Base-by-base conservation (phyloP, 768 basidiomycete species). In the Galerina sulciceps region DNA sequence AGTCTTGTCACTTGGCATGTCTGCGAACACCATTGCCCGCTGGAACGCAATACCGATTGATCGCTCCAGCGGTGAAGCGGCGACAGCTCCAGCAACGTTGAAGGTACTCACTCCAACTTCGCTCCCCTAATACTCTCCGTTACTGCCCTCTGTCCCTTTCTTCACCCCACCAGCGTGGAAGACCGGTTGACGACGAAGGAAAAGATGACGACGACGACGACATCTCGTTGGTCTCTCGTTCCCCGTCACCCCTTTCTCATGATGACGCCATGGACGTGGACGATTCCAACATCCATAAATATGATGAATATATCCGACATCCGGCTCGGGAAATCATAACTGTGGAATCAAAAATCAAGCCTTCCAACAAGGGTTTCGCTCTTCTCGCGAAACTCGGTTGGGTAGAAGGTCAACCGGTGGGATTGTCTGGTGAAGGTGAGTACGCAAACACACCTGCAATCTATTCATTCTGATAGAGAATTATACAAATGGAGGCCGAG, bases 341-440 rank as follows among this genome's bases (percentile, higher is more conserved):
- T 8, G 85, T 93, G 54, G 88, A 94, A 50, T 93, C 91, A 41
- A 91, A 81, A 71, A 86, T 94, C 65, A 89, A 89, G 69, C 79
- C 83, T 41, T 81, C 84, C 37, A 94, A 94, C 73, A 90, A 87
- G 66, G 93, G 93, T 11, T 93, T 93, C 69, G 78, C 84, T 8
- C 81, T 94, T 78, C 84, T 94, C 1, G 81, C 86, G 34, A 93
- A 89, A 73, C 82, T 94, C 53, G 93, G 93, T 6, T 94, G 93
- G 93, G 74, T 80, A 0, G 90, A 91, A 67, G 93, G 93, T 11
- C 84, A 88, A 62, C 85, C 89, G 15, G 76, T 94, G 1, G 93
- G 93, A 4, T 65, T 90, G 14, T 89, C 90, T 51, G 85, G 81
- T 26, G 89, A 93, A 58, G 93, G 93, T 93, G 60, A 5, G 26